Percentiles rank a stretch among this genome's conserved stretches.
Conservation (phyloP, 352 stramenopile genomes). For the Phytopythium litorale region DNA sequence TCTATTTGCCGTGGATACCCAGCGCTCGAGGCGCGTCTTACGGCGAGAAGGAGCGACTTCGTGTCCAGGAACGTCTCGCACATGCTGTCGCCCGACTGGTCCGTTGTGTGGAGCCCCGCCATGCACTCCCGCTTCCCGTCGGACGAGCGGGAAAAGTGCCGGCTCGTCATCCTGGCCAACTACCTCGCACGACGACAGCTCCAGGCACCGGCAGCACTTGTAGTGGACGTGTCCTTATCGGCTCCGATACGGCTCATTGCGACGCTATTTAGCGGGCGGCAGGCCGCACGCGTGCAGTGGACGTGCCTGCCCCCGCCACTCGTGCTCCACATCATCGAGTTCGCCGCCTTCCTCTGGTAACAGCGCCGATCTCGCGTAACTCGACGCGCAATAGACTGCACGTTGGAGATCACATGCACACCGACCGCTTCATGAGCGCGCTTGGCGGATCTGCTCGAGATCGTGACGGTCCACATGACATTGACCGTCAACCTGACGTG, state of each 20-base stretch:
- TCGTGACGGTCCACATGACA: background rate
- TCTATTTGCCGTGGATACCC: background rate
- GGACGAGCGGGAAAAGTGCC: conserved; percentile 53
- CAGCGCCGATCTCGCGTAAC: conserved; percentile 1
- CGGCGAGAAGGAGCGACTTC: conserved; percentile 22
- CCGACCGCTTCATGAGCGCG: background rate
- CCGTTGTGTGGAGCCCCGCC: conserved; percentile 50
- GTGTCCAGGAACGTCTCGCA: conserved; percentile 29
- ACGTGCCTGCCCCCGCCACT: conserved; percentile 36
- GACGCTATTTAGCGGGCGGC: background rate
- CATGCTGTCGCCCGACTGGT: conserved; percentile 54
- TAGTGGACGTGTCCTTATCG: background rate
- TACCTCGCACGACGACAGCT: conserved; percentile 19
- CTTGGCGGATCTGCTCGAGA: background rate
- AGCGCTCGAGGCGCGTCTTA: conserved; percentile 23
- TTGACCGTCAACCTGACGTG: background rate
- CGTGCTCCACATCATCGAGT: conserved; percentile 50
- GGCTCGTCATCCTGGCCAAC: conserved; percentile 54
- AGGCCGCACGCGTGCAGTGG: conserved; percentile 25
- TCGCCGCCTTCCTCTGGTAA: conserved; percentile 56
- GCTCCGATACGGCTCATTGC: background rate
- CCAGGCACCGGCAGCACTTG: background rate
- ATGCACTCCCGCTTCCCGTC: conserved; percentile 47
- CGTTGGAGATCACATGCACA: background rate
- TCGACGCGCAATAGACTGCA: background rate